These are phyloP conservation scores for Exophiala spinifera DNA, from an alignment of 2,329 filamentous ascomycete species.

Conservation along the genomic window DNA sequence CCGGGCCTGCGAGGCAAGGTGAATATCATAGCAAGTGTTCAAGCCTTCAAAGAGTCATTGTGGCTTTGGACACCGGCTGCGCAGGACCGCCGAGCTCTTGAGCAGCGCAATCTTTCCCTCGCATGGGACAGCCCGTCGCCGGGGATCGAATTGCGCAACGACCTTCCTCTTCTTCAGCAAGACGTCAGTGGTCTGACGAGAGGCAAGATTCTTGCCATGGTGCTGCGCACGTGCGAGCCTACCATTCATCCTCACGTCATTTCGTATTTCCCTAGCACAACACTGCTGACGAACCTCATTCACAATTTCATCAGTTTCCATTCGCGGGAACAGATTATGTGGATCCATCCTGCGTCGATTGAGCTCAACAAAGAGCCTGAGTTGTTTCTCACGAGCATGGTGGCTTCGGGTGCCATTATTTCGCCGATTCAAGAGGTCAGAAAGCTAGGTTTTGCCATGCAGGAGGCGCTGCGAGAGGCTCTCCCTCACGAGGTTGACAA, in stretches of 20 bases:
- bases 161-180: too few relatives aligned
- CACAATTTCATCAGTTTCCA: not conserved
- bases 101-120: too few relatives aligned
- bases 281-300: not conserved
- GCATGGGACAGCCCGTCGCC: too few relatives aligned
- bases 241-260: not conserved
- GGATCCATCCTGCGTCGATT: not conserved
- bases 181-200: too few relatives aligned
- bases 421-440: not conserved
- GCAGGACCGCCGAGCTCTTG: too few relatives aligned
- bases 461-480: conserved; percentile 40
- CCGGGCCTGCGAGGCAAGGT: too few relatives aligned
- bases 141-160: too few relatives aligned
- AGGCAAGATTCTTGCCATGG: not conserved
- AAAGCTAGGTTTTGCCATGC: conserved; percentile 18
- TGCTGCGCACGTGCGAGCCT: not conserved
- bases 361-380: not conserved
- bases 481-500: too few relatives aligned
- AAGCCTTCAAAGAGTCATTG: too few relatives aligned
- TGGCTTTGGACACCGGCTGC: too few relatives aligned
- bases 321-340: not conserved
- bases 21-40: too few relatives aligned
- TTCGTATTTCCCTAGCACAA: not conserved
- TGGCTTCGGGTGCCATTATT: not conserved
- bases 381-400: not conserved